phyloP scores from a whole-genome alignment of 2,329 filamentous ascomycete genomes.

The Cladosporium sp. region DNA sequence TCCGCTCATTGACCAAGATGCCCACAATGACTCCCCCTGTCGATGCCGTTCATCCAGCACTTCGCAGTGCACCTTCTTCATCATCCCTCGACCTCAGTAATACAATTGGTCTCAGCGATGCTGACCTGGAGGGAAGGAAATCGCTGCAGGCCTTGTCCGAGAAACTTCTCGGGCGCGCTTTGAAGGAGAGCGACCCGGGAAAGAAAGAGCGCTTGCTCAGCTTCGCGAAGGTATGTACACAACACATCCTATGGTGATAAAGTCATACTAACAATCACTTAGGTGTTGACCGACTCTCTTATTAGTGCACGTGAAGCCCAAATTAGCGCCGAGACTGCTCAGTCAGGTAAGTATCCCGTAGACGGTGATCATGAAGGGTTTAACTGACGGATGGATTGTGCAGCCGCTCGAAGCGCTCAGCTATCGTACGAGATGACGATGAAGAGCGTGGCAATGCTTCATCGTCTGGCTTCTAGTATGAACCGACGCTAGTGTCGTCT shows the following conservation, averaged over 20 bases:
- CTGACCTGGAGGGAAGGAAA: conserved; percentile 6
- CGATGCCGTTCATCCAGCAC: conserved; percentile 10
- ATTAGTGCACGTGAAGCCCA: conserved; percentile 24
- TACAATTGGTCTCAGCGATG: background rate
- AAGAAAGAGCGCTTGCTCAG: conserved; percentile 21
- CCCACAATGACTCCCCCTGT: conserved; percentile 13
- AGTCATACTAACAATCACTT: background rate
- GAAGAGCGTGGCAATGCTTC: conserved; percentile 23
- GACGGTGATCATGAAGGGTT: too few relatives aligned
- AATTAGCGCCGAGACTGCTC: conserved; percentile 23
- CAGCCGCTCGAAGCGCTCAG: conserved; percentile 23
- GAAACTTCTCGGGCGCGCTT: conserved; percentile 8
- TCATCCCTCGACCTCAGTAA: background rate
- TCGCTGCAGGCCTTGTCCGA: conserved; percentile 10
- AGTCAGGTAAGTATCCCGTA: conserved; percentile 3
- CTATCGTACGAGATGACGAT: conserved; percentile 25
- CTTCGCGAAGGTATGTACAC: conserved; percentile 22
- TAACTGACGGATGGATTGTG: background rate
- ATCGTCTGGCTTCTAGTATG: conserved; percentile 18
- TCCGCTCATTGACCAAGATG: conserved; percentile 6
- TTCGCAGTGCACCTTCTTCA: background rate
- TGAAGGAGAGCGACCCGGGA: conserved; percentile 15
- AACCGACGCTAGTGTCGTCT: conserved; percentile 7
- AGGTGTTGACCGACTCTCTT: conserved; percentile 24
- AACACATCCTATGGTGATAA: background rate